A percentile compares a stretch with the other conserved stretches of the same genome.
phyloP scores from a whole-genome alignment of 805 yeast genomes.

The Myxozyma neglecta region DNA sequence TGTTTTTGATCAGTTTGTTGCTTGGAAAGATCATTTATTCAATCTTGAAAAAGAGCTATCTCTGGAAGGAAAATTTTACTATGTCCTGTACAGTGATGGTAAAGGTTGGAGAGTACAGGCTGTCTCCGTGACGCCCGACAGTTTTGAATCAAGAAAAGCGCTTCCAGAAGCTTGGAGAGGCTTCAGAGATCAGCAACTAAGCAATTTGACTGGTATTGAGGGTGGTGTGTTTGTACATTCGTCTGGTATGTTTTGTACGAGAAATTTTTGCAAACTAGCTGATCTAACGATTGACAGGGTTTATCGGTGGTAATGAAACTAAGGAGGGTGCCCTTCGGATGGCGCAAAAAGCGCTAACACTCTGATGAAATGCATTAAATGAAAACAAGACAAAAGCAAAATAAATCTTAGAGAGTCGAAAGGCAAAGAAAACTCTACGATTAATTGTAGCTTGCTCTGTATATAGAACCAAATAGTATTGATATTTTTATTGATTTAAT shows the following conservation, averaged over 20 bases:
- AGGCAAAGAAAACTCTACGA: not conserved
- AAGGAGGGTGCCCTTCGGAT: slow-evolving; percentile 73
- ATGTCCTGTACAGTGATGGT: slow-evolving; percentile 76
- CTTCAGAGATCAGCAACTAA: slow-evolving; percentile 81
- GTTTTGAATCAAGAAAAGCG: slow-evolving; percentile 83
- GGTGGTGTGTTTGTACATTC: slow-evolving; percentile 94
- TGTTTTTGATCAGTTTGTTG: slow-evolving; percentile 72
- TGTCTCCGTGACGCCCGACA: slow-evolving; percentile 73
- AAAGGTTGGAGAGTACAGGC: slow-evolving; percentile 83
- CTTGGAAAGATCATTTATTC: slow-evolving; percentile 94
- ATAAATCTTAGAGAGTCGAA: not conserved
- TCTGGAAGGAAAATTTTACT: slow-evolving; percentile 50
- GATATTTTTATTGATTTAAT: not conserved
- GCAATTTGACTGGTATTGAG: slow-evolving; percentile 71
- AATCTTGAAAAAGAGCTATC: slow-evolving; percentile 58
- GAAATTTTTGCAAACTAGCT: slow-evolving; percentile 36
- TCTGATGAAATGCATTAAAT: not conserved
- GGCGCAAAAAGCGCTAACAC: slow-evolving; percentile 52
- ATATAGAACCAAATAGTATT: not conserved
- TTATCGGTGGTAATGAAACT: slow-evolving; percentile 90
- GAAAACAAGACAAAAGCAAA: no score
- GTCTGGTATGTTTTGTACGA: slow-evolving; percentile 21
- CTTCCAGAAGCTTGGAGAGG: slow-evolving; percentile 94
- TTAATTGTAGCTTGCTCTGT: not conserved
- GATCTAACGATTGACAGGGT: slow-evolving; percentile 56